A percentile compares a stretch with the other conserved stretches of the same genome.
These are phyloP conservation scores for Pleurotus sapidus DNA, from an alignment of 768 basidiomycete genomes.

Conservation along the genomic window DNA sequence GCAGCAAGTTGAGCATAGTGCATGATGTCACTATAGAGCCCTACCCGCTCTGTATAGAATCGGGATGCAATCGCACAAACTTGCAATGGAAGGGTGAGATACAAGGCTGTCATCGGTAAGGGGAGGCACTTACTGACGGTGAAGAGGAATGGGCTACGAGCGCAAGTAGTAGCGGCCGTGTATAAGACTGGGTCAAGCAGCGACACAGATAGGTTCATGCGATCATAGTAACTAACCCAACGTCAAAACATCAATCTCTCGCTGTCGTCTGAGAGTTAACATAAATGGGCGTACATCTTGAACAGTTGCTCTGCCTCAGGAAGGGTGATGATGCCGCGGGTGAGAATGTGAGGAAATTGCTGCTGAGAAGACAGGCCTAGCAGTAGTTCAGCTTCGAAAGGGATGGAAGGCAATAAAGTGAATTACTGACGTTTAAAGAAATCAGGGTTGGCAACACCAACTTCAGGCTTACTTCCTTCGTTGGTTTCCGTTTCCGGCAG, in stretches of 20 bases:
- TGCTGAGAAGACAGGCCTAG: constrained; percentile 37
- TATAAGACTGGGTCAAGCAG: constrained; percentile 82
- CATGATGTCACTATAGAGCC: constrained; percentile 70
- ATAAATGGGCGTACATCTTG: constrained; percentile 47
- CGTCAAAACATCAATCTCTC: constrained; percentile 10
- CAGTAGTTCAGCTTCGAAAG: constrained; percentile 39
- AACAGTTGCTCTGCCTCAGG: constrained; percentile 72
- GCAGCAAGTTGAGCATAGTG: constrained; percentile 75
- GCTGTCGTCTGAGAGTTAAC: background rate
- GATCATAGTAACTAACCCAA: constrained; percentile 60
- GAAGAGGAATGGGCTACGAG: constrained; percentile 88
- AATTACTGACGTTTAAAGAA: constrained; percentile 61
- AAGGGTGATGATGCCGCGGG: constrained; percentile 58
- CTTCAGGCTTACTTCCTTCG: constrained; percentile 32
- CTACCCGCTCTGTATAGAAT: constrained; percentile 68
- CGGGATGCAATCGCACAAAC: constrained; percentile 89
- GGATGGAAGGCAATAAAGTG: constrained; percentile 15
- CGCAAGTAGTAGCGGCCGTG: constrained; percentile 76
- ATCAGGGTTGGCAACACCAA: constrained; percentile 64
- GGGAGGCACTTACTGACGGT: constrained; percentile 68
- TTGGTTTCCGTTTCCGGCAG: constrained; percentile 23
- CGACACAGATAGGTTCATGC: constrained; percentile 77
- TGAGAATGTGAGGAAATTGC: constrained; percentile 63
- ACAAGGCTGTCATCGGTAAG: background rate
- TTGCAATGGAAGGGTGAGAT: constrained; percentile 22